Evolutionary conservation across 2,329 filamentous ascomycete species (phyloP).

Genomic region (Cercospora sp.): DNA sequence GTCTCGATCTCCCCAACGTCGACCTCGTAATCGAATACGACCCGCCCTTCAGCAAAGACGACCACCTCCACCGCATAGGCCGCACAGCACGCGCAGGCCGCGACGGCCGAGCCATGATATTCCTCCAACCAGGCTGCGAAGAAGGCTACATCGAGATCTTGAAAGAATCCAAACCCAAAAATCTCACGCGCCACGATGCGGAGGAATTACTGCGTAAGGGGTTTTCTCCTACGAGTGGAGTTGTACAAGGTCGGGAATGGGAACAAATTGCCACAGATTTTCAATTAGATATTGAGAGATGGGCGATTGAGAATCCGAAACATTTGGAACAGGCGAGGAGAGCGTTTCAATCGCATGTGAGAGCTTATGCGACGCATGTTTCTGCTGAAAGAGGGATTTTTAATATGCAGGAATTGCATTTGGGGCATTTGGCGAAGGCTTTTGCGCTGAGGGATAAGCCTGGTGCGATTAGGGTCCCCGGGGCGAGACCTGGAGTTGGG

Average conservation of each 20-base stretch:
- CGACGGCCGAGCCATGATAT: constrained; percentile 81
- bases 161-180: constrained; percentile 64
- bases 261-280: constrained; percentile 66
- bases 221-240: constrained; percentile 47
- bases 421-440: constrained; percentile 91
- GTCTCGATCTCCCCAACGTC: constrained; percentile 91
- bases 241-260: constrained; percentile 54
- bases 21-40: constrained; percentile 96
- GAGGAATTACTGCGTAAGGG: constrained; percentile 69
- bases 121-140: constrained; percentile 86
- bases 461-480: constrained; percentile 66
- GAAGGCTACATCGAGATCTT: constrained; percentile 85
- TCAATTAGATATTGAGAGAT: constrained; percentile 66
- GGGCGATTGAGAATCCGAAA: constrained; percentile 63
- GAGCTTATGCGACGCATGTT: constrained; percentile 92
- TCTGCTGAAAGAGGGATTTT: constrained; percentile 82
- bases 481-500: constrained; percentile 51
- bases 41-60: constrained; percentile 86
- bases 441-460: constrained; percentile 89
- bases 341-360: constrained; percentile 87
- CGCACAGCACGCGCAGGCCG: constrained; percentile 91
- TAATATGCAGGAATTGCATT: constrained; percentile 84
- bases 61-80: constrained; percentile 92
- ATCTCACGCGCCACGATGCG: constrained; percentile 57
- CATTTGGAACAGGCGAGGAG: constrained; percentile 78